Base-by-base conservation (phyloP, 345 rosid species). In the Brassica juncea region DNA sequence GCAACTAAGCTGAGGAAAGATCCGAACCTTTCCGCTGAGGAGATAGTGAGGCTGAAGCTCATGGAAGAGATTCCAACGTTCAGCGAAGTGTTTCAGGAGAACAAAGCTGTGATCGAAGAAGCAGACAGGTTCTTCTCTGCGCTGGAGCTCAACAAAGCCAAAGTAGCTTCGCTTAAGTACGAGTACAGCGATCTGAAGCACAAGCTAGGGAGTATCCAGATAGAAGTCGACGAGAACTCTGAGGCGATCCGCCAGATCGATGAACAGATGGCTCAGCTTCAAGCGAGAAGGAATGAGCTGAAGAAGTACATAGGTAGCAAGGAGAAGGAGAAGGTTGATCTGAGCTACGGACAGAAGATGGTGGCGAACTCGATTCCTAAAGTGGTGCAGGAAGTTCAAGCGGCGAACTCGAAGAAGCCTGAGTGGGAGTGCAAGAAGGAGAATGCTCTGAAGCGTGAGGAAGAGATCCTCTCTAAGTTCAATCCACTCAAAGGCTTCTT, bases 171-270 rank as follows among this genome's bases (percentile, higher is more conserved):
- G 8, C 83, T 90, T 66, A 87, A 84, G 83, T 77, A 70, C 6
- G 94, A 91, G 63, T 91, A 87, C 68, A 86, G 70, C 34, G 90
- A 86, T 5, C 32, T 85, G 78, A 92, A 86, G 76, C 91, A 86
- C 2, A 84, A 86, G 63, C 68, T 84, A 32, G 71, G 71, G 30
- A 81, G 70, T 77, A 86, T 92, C 25, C 89, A 90, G 75, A n/a
- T 72, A 2, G 88, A 85, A 76, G 77, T 90, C 12, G 87, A 90
- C 34, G 64, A 84, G 8, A 85, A 75, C 81, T 5, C 80, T 1
- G 34, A 71, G 58, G 21, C 86, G 0, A 82, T 92, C 47, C 81
- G 83, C 54, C 87, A 86, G 34, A 90, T 92, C 1, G 89, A 90
- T 55, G 64, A 84, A 49, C 88, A 92, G 66, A 89, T 92, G 35